Evolutionary conservation across 768 basidiomycete species (phyloP).

Genomic region (Auriscalpium vulgare): DNA sequence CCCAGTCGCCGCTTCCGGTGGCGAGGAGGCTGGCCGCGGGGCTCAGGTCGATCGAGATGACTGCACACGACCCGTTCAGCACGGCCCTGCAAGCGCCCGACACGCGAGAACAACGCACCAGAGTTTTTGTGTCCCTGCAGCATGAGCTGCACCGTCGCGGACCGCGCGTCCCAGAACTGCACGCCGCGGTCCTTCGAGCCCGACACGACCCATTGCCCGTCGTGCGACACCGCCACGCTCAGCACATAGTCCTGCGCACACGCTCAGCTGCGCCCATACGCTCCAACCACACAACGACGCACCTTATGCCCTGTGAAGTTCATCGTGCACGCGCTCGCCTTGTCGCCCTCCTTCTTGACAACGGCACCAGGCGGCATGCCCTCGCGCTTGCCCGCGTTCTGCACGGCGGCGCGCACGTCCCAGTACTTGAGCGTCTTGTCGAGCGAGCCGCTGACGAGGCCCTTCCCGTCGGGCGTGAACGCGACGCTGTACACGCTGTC

Average conservation of each 20-base stretch:
- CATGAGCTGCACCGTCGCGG: constrained; percentile 83
- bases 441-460: constrained; percentile 80
- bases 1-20: constrained; percentile 65
- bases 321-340: constrained; percentile 58
- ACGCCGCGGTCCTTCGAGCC: constrained; percentile 95
- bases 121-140: constrained; percentile 76
- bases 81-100: constrained; percentile 1
- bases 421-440: constrained; percentile 61
- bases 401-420: constrained; percentile 37
- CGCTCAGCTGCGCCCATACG: constrained; percentile 2
- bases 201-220: constrained; percentile 91
- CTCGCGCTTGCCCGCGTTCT: constrained; percentile 26
- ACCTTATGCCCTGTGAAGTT: constrained; percentile 88
- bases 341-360: constrained; percentile 41
- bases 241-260: constrained; percentile 58
- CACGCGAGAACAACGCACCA: constrained; percentile 29
- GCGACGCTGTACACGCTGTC: constrained; percentile 65
- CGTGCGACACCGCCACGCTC: constrained; percentile 76
- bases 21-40: constrained; percentile 54
- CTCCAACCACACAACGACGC: constrained; percentile 15
- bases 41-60: constrained; percentile 67
- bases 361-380: constrained; percentile 8
- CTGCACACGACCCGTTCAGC: constrained; percentile 22
- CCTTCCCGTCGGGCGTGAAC: constrained; percentile 87
- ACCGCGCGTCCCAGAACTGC: constrained; percentile 84